Base-by-base conservation (phyloP, 139 green algal genomes). In the Coelastrella sp. region DNA sequence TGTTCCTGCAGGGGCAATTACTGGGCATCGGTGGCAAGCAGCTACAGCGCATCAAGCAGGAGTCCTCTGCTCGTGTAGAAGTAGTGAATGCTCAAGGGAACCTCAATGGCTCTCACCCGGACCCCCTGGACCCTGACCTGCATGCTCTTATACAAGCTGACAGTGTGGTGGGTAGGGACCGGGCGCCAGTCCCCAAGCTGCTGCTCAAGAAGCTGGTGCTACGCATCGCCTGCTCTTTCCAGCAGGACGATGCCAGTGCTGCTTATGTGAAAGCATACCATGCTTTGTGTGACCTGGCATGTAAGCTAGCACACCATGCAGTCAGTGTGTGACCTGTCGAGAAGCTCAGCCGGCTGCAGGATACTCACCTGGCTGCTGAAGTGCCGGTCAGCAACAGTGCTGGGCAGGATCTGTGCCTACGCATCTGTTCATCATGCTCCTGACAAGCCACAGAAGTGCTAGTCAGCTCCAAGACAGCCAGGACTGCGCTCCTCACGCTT, bases 141-240 rank as follows among this genome's bases (percentile, higher is more conserved):
- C 87, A 91, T 58, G 87, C 79, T 3, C 66, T 91, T 13, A 71
- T 91, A 56, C n/a, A 57, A 59, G 87, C 87, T 71, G 79, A 88
- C 58, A 91, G 79, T 57, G 2, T 83, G 87, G 86, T 90, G 73
- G 7, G 83, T 56, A 22, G 17, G 32, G 32, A 47, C 32, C 32
- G 32, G 32, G 32, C 32, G 32, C 32, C 32, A 47, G 32, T 47
- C 32, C 32, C 32, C 32, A 47, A 47, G 32, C 59, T 82, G 56
- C 60, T 90, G 86, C 54, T 58, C 32, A 47, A 47, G 32, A 47
- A 47, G 32, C 20, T 91, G 16, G 64, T 61, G 19, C 80, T 20
- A 47, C 1, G 32, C 32, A 47, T 47, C 32, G 32, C 32, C 32
- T 47, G 32, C 32, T 47, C 32, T 47, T 47, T 47, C 32, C 32